A percentile compares a stretch with the other conserved stretches of the same genome.
Conservation (phyloP, 345 rosid species). For the Ceriops zippeliana region DNA sequence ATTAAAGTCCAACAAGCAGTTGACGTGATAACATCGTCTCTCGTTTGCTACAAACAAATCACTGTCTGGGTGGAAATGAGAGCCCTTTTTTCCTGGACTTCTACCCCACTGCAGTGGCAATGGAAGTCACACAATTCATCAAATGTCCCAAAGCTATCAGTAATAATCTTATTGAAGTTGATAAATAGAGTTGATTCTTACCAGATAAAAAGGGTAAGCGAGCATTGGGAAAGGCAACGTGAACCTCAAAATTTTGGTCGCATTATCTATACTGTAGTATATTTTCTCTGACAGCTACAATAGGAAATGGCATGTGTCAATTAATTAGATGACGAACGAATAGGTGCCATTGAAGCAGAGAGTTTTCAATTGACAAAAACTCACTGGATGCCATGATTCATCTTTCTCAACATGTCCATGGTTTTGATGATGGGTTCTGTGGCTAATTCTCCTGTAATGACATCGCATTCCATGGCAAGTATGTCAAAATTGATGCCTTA, state of each 20-base stretch:
- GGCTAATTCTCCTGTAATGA: slow-evolving; percentile 79
- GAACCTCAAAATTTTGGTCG: slow-evolving; percentile 55
- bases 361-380: background rate
- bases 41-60: slow-evolving; percentile 70
- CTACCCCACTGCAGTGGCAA: slow-evolving; percentile 53
- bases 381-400: slow-evolving; percentile 92
- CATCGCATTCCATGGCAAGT: background rate
- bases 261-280: slow-evolving; percentile 48
- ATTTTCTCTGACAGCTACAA: slow-evolving; percentile 73
- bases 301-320: background rate
- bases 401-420: slow-evolving; percentile 96
- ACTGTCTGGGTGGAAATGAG: slow-evolving; percentile 78
- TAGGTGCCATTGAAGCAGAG: background rate
- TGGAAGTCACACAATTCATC: background rate
- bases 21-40: slow-evolving; percentile 64
- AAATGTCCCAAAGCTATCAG: background rate
- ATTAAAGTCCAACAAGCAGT: slow-evolving; percentile 38
- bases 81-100: slow-evolving; percentile 90
- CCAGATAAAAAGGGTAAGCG: slow-evolving; percentile 94
- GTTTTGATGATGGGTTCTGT: slow-evolving; percentile 93
- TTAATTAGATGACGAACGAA: background rate
- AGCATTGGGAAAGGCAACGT: slow-evolving; percentile 82
- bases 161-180: too few species aligned
- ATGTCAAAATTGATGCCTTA: background rate
- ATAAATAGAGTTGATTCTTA: slow-evolving; percentile 23